A percentile compares a stretch with the other conserved stretches of the same genome.
Conservation (phyloP, 2,329 filamentous ascomycete species). For the Clonostachys sp. region DNA sequence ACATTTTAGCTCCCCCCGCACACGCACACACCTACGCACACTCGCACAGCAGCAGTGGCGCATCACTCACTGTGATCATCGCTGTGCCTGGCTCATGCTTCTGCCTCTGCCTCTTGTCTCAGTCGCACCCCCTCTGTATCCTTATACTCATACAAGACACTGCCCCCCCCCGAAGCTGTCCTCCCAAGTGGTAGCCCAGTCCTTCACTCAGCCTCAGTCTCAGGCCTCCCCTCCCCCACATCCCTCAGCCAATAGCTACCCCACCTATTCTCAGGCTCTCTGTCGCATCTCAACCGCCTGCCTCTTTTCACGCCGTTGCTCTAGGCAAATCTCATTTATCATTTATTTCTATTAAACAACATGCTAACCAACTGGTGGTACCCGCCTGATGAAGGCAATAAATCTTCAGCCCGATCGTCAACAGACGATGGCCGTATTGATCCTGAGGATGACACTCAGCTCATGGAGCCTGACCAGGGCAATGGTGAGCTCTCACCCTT, state of each 20-base stretch:
- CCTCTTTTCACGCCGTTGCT: not conserved
- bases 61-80: too few species aligned
- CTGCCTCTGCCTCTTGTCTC: too few species aligned
- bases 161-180: too few species aligned
- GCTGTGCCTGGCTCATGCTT: too few species aligned
- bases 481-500: slow-evolving; percentile 62
- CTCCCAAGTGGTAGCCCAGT: too few species aligned
- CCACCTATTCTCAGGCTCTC: not conserved
- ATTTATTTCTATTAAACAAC: slow-evolving; percentile 1
- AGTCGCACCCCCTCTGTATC: too few species aligned
- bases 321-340: not conserved
- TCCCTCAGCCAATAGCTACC: not conserved
- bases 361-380: slow-evolving; percentile 39
- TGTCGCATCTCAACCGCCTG: not conserved
- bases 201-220: too few species aligned
- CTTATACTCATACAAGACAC: too few species aligned
- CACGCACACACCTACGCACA: too few species aligned
- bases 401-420: slow-evolving; percentile 51
- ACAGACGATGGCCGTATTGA: slow-evolving; percentile 48
- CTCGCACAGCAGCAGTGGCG: too few species aligned
- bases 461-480: slow-evolving; percentile 88
- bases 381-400: slow-evolving; percentile 30
- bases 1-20: too few species aligned
- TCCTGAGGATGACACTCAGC: slow-evolving; percentile 65
- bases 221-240: too few species aligned